Evolutionary conservation across 139 green algal genomes (phyloP), one percentile per base, ranked within the genome.

Genomic region (Chlamydomonas eustigma): DNA sequence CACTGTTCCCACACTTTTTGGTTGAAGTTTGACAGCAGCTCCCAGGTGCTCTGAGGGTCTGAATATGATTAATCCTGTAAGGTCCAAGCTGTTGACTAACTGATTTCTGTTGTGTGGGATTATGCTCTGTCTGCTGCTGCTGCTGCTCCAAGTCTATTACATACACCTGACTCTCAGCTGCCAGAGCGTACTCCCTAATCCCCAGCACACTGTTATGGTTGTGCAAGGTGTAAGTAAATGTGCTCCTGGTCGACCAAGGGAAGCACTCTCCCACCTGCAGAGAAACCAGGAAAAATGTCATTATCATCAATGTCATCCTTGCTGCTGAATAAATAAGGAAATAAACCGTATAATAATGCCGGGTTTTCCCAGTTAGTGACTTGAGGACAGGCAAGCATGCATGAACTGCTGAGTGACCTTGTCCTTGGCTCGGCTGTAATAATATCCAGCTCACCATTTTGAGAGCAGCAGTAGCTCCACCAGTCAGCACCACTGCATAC

Each of bases 141-240:
- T 73, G 77, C 58, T 71, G 50, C 2, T 12, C 28, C 31, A 65
- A 4, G 34, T 73, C 76, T 51, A 85, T 73, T 6, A 74, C 35
- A 38, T 76, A 65, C 31, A 81, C 70, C 0, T 18, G n/a, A 2
- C 83, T 88, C 0, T 88, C 89, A 3, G 66, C 63, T 4, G 80
- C 69, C 18, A 87, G 63, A 24, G 90, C 92, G 31, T 86, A 32
- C 36, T 93, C 78, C 2, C 91, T 73, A 28, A 98, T 88, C 0
- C 92, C 93, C 71, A 98, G 77, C 36, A 97, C 86, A 78, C 88
- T 94, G 80, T 88, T 96, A 81, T 95, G 91, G 65, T 92, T 94
- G 68, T 91, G 78, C 2, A 71, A 74, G 3, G 85, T 86, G 85
- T 94, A 91, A 0, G 74, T 39, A 0, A 63, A 28, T 44, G 73